A percentile compares a stretch with the other conserved stretches of the same genome.
Conservation (phyloP, 2,329 filamentous ascomycete species). For the Fusarium stilboides region DNA sequence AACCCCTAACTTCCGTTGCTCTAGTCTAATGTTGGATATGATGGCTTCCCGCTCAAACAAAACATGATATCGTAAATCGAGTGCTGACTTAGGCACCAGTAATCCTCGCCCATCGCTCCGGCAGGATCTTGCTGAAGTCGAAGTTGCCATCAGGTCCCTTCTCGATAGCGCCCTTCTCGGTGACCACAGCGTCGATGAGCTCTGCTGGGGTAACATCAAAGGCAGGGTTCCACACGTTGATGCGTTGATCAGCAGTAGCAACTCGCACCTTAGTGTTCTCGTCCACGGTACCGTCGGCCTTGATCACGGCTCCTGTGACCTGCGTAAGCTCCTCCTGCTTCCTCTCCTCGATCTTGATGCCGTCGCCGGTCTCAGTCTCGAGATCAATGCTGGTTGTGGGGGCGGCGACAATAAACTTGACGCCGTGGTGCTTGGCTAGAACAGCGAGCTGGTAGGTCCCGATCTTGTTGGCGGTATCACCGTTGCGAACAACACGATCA, state of each 20-base stretch:
- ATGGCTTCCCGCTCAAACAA: constrained; percentile 33
- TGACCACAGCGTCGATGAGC: constrained; percentile 94
- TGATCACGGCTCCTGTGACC: constrained; percentile 82
- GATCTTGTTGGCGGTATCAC: constrained; percentile 98
- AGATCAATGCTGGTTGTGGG: constrained; percentile 96
- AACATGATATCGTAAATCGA: constrained; percentile 19
- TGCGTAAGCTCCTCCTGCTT: constrained; percentile 86
- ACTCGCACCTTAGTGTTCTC: constrained; percentile 76
- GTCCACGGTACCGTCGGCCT: constrained; percentile 75
- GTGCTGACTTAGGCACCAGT: constrained; percentile 40
- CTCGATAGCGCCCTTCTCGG: constrained; percentile 88
- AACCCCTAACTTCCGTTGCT: constrained; percentile 17
- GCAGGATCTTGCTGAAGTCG: constrained; percentile 70
- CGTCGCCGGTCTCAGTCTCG: constrained; percentile 79
- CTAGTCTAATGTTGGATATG: constrained; percentile 48
- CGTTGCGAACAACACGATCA: constrained; percentile 94
- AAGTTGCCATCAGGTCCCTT: constrained; percentile 82
- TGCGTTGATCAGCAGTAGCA: constrained; percentile 82
- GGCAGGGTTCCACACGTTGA: constrained; percentile 95
- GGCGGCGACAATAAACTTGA: constrained; percentile 96
- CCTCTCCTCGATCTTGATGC: constrained; percentile 93
- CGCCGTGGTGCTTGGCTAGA: constrained; percentile 87
- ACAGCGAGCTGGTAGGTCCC: constrained; percentile 95
- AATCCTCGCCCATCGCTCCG: constrained; percentile 66
- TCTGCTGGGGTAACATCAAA: constrained; percentile 94